phyloP scores from a whole-genome alignment of 2,329 filamentous ascomycete species.

The Venturia nashicola region DNA sequence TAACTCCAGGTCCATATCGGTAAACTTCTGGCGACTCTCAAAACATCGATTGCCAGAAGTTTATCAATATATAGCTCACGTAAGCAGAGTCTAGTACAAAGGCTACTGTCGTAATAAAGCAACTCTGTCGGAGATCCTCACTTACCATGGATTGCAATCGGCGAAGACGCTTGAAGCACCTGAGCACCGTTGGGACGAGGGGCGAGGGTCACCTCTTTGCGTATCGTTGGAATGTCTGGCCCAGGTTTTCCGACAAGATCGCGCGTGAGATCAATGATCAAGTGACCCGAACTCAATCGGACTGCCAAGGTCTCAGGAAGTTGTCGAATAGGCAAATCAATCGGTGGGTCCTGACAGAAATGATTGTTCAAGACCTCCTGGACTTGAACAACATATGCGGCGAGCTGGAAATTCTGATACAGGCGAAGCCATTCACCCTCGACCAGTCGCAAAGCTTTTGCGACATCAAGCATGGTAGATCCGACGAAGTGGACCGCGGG shows the following conservation, averaged over 20 bases:
- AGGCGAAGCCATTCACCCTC: conserved; percentile 34
- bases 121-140: too few relatives aligned
- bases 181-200: not conserved
- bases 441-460: conserved; percentile 26
- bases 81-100: too few relatives aligned
- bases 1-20: too few relatives aligned
- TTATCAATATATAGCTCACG: too few relatives aligned
- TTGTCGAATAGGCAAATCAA: not conserved
- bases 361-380: not conserved
- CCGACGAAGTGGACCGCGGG: conserved; percentile 17
- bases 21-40: too few relatives aligned
- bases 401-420: conserved; percentile 33
- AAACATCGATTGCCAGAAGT: too few relatives aligned
- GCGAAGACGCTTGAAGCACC: not conserved
- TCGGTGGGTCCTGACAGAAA: not conserved
- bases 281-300: not conserved
- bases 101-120: too few relatives aligned
- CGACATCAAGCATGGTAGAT: conserved; percentile 23
- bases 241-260: not conserved
- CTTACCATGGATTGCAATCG: not conserved
- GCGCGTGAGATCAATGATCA: not conserved
- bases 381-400: conserved; percentile 22
- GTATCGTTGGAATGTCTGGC: not conserved
- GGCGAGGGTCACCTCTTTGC: too few relatives aligned
- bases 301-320: not conserved